phyloP scores from a whole-genome alignment of 768 basidiomycete genomes.

The Cyclocybe cylindracea region DNA sequence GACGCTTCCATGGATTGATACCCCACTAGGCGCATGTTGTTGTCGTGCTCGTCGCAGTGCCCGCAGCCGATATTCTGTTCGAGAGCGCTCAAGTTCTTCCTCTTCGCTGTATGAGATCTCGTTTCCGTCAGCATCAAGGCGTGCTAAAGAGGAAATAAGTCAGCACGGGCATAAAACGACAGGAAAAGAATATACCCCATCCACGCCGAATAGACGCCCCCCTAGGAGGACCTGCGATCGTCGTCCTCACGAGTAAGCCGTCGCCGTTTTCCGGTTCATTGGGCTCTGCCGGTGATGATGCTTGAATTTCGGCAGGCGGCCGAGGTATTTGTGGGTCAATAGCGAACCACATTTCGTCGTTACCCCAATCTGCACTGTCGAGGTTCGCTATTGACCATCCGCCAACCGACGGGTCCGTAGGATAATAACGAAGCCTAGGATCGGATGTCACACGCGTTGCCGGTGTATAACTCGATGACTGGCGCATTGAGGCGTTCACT shows the following conservation, averaged over 20 bases:
- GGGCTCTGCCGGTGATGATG: slow-evolving; percentile 3
- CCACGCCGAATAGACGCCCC: slow-evolving; percentile 35
- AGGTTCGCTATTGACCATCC: too few species aligned
- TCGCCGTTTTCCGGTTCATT: slow-evolving; percentile 12
- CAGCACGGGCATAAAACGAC: slow-evolving; percentile 1
- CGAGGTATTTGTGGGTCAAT: too few species aligned
- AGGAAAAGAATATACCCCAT: slow-evolving; percentile 41
- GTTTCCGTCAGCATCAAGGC: slow-evolving; percentile 60
- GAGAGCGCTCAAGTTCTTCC: slow-evolving; percentile 55
- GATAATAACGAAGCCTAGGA: too few species aligned
- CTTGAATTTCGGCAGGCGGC: background rate
- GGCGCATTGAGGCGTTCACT: too few species aligned
- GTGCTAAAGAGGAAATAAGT: slow-evolving; percentile 29
- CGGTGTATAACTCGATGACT: too few species aligned
- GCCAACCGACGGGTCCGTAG: too few species aligned
- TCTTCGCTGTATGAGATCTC: slow-evolving; percentile 66
- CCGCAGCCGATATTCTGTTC: slow-evolving; percentile 47
- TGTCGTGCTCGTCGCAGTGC: slow-evolving; percentile 21
- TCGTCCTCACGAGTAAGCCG: slow-evolving; percentile 15
- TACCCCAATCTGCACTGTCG: too few species aligned
- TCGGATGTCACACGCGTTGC: too few species aligned
- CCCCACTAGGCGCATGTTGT: slow-evolving; percentile 15
- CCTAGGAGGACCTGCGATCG: slow-evolving; percentile 13
- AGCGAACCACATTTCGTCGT: too few species aligned
- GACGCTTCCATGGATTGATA: slow-evolving; percentile 22